These are phyloP conservation scores for Haematococcus sp. DNA, from an alignment of 139 green algal genomes.

Conservation along the genomic window DNA sequence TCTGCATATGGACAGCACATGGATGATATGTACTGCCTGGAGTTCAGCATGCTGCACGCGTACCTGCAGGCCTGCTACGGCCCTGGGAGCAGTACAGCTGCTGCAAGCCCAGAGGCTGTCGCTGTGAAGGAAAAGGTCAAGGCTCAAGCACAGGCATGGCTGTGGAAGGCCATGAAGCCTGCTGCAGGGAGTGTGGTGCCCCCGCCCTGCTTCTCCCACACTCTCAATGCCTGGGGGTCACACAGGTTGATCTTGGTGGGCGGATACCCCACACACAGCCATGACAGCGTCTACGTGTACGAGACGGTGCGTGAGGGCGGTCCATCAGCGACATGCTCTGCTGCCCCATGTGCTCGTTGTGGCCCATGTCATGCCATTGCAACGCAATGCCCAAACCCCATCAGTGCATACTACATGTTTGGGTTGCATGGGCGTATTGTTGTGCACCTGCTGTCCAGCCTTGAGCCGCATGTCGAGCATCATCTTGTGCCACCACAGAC, in stretches of 20 bases:
- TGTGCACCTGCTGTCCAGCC: no score
- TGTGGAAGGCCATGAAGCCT: no score
- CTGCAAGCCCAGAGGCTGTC: not conserved
- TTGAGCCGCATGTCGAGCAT: no score
- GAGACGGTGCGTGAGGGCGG: slow-evolving; percentile 14
- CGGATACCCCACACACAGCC: slow-evolving; percentile 39
- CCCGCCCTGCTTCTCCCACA: slow-evolving; percentile 50
- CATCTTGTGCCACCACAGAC: no score
- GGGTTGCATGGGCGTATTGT: no score
- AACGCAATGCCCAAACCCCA: no score
- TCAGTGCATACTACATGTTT: no score
- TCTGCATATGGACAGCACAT: slow-evolving; percentile 31
- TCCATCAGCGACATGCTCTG: not conserved
- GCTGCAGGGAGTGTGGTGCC: not conserved
- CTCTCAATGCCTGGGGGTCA: slow-evolving; percentile 23
- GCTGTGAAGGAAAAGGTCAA: no score
- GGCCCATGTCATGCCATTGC: no score
- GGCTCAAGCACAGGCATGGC: no score
- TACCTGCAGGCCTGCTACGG: not conserved
- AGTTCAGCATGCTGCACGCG: slow-evolving; percentile 12
- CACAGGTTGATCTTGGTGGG: slow-evolving; percentile 38
- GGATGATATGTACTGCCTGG: slow-evolving; percentile 30
- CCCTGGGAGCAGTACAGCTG: slow-evolving; percentile 1
- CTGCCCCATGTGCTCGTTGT: not conserved
- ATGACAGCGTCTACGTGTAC: slow-evolving; percentile 22